Conservation (phyloP, 352 stramenopile genomes). For the Phytophthora hybrid region DNA sequence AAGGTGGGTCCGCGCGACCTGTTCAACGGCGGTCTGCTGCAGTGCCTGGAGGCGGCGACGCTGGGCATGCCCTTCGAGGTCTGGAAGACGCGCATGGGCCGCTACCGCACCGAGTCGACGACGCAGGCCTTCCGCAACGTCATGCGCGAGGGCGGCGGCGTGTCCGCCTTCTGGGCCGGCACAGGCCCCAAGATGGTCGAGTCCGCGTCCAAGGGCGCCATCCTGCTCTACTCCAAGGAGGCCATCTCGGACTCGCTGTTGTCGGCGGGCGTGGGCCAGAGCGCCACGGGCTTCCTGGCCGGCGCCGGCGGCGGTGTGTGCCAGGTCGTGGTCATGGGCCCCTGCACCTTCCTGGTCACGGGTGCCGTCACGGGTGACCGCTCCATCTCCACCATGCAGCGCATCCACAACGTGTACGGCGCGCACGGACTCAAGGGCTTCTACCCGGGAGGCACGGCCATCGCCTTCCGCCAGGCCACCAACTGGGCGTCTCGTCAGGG, state of each 20-base stretch:
- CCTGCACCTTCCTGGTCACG: conserved; percentile 93
- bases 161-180: conserved; percentile 88
- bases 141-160: conserved; percentile 84
- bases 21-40: conserved; percentile 82
- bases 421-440: conserved; percentile 90
- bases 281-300: conserved; percentile 79
- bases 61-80: conserved; percentile 94
- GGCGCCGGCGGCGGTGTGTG: conserved; percentile 88
- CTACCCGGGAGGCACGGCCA: conserved; percentile 91
- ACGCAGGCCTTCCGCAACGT: conserved; percentile 89
- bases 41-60: conserved; percentile 90
- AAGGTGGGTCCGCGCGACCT: conserved; percentile 85
- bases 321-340: conserved; percentile 91
- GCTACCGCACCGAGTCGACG: conserved; percentile 86
- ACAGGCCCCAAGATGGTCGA: conserved; percentile 94
- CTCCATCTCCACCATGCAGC: conserved; percentile 86
- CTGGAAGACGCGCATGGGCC: conserved; percentile 94
- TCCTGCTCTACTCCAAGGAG: conserved; percentile 92
- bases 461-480: conserved; percentile 92
- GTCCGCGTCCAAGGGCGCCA: conserved; percentile 89
- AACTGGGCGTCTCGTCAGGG: conserved; percentile 93
- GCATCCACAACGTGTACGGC: conserved; percentile 87
- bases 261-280: conserved; percentile 68
- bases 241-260: conserved; percentile 86
- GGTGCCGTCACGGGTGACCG: conserved; percentile 91